Evolutionary conservation across 805 yeast species (phyloP), one percentile per base, ranked within the genome.

Genomic region (Tetrapisispora nanseiensis): DNA sequence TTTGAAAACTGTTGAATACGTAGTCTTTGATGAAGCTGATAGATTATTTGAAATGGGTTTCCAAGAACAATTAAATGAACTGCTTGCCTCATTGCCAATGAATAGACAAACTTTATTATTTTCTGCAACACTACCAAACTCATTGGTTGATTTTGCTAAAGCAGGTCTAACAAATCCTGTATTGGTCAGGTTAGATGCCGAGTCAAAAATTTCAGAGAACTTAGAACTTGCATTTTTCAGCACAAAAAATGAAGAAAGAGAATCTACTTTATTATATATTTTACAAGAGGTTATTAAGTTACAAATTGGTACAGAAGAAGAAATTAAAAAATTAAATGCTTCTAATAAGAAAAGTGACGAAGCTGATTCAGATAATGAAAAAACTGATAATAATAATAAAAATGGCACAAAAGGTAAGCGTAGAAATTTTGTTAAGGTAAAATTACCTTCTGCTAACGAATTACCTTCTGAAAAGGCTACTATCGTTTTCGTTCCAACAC

Each of bases 21-120:
- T 89, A 34, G 95, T 89, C 1, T 90, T 90, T 60, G 98, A 90
- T 66, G 98, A 90, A 68, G 97, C 97, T 28, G 98, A 90, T 70
- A 75, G 97, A 60, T 73, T 90, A 55, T 90, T 90, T 56, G 98
- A 90, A 67, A 80, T 87, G 86, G 97, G 97, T 44, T 90, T 90
- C 61, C 81, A 89, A 23, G 96, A 86, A 55, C 97, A 90, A 57
- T 72, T 90, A 57, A 86, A 84, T 56, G 97, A 90, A 62, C 72
- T 92, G 51, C 65, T 92, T 37, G 90, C 86, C 1, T 72, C 92
- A 1, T 70, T 92, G 45, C 95, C 97, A 0, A 62, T 85, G 16
- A 69, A 71, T 23, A 77, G 97, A 58, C 98, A 92, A 63, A 82
- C 96, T 0, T 68, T 92, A 31, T 70, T 92, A 51, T 92, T 92